Evolutionary conservation across 202 grass and related monocot species (phyloP), one percentile per base, ranked within the genome.

Genomic region (Zizania palustris): DNA sequence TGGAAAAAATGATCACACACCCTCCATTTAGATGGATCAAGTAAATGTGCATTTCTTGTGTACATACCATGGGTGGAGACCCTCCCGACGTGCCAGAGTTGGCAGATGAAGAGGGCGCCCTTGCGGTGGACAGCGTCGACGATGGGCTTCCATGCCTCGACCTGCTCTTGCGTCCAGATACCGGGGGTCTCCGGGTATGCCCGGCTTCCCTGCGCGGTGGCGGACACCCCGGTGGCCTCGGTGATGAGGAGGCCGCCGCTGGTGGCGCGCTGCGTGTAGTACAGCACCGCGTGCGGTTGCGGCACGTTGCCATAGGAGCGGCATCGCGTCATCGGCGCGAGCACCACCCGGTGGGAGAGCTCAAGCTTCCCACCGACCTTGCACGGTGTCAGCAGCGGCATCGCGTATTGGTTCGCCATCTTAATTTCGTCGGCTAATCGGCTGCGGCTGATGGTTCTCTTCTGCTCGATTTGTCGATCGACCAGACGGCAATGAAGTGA

Each of bases 61-160:
- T 0, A 72, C 35, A 15, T 76, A 88, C 85, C 65, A 10, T 34
- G 65, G 11, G 15, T 62, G 28, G 89, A 91, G 11, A 70, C 60
- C 36, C 88, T 90, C 1, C 89, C 89, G 28, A 69, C 81, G 55
- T 92, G 82, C 85, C 78, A 83, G 6, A 92, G 35, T 46, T 92
- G 89, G 69, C 82, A 91, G 62, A 91, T 76, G 81, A 91, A 88
- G 51, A 80, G 10, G 0, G 28, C 89, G 11, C 85, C 85, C 72
- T 80, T 83, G 2, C 49, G 57, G 22, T 92, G 89, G 28, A 92
- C 89, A 6, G 85, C 89, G 50, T 85, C 58, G 2, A 88, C 85
- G 42, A 91, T 83, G 11, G 85, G 82, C 57, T 85, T 88, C 89
- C 89, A 91, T 0, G 89, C 89, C 43, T 88, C 78, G 51, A 91